Evolutionary conservation across 306 rosid genomes (phyloP).

Genomic region (Casuarina glauca): DNA sequence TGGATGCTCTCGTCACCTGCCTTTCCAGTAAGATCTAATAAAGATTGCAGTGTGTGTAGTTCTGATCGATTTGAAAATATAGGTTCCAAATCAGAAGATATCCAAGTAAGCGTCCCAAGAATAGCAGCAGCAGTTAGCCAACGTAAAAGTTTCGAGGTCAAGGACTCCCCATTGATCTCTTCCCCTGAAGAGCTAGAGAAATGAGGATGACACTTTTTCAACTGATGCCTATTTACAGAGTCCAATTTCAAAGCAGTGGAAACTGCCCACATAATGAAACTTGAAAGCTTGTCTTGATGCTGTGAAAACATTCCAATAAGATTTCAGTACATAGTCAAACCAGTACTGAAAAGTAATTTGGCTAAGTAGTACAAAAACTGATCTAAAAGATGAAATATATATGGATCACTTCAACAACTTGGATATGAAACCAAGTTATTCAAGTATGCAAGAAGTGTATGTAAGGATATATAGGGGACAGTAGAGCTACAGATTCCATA

Average conservation of each 20-base stretch:
- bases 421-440: neutral
- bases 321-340: conserved; percentile 11
- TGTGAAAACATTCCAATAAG: conserved; percentile 31
- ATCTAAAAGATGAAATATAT: neutral
- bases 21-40: conserved; percentile 44
- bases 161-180: conserved; percentile 37
- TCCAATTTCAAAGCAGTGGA: conserved; percentile 56
- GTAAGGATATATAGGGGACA: neutral
- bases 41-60: conserved; percentile 48
- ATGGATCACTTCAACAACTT: neutral
- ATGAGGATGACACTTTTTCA: conserved; percentile 34
- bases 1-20: conserved; percentile 33
- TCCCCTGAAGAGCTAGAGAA: conserved; percentile 32
- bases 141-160: conserved; percentile 56
- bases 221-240: conserved; percentile 37
- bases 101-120: conserved; percentile 56
- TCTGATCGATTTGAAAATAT: conserved; percentile 29
- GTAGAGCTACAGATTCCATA: neutral
- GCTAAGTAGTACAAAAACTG: too few relatives aligned
- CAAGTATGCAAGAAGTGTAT: neutral
- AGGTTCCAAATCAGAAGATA: conserved; percentile 31
- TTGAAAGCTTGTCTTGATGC: conserved; percentile 59
- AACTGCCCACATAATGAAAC: conserved; percentile 70
- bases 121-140: conserved; percentile 81
- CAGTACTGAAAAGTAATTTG: neutral